These are phyloP conservation scores for Lactifluus hygrophoroides DNA, from an alignment of 768 basidiomycete species.

Conservation along the genomic window DNA sequence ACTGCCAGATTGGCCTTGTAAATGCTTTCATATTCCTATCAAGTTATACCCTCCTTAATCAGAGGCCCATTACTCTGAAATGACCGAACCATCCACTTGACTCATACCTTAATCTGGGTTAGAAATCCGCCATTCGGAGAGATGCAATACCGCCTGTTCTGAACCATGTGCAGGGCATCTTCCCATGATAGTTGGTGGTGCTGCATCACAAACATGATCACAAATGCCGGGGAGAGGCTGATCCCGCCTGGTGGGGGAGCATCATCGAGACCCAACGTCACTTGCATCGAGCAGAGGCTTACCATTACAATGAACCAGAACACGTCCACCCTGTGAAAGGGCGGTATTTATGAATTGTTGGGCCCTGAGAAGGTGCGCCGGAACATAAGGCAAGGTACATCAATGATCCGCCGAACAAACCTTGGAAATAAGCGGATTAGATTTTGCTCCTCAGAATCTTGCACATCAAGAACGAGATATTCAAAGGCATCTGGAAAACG, in stretches of 20 bases:
- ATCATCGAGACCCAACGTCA: background rate
- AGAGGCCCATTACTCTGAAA: background rate
- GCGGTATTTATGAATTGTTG: constrained; percentile 69
- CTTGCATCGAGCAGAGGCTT: constrained; percentile 17
- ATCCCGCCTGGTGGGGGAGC: constrained; percentile 57
- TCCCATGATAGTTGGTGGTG: constrained; percentile 76
- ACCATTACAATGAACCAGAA: constrained; percentile 89
- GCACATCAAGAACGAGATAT: constrained; percentile 78
- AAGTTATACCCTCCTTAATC: background rate
- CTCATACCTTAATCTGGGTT: constrained; percentile 77
- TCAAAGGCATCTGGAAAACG: constrained; percentile 72
- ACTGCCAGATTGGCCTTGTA: constrained; percentile 72
- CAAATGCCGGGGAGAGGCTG: constrained; percentile 79
- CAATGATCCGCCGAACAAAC: constrained; percentile 34
- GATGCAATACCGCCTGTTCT: constrained; percentile 89
- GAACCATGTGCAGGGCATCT: constrained; percentile 80
- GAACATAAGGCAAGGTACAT: background rate
- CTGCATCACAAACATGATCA: constrained; percentile 92
- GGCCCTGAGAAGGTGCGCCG: constrained; percentile 38
- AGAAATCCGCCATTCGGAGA: constrained; percentile 88
- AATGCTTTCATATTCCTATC: constrained; percentile 88
- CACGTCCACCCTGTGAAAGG: constrained; percentile 57
- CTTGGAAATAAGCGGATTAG: constrained; percentile 83
- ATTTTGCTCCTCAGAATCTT: constrained; percentile 93
- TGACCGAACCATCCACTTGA: background rate